Evolutionary conservation across 2,329 filamentous ascomycete species (phyloP).

Genomic region (Colletotrichum salicis): DNA sequence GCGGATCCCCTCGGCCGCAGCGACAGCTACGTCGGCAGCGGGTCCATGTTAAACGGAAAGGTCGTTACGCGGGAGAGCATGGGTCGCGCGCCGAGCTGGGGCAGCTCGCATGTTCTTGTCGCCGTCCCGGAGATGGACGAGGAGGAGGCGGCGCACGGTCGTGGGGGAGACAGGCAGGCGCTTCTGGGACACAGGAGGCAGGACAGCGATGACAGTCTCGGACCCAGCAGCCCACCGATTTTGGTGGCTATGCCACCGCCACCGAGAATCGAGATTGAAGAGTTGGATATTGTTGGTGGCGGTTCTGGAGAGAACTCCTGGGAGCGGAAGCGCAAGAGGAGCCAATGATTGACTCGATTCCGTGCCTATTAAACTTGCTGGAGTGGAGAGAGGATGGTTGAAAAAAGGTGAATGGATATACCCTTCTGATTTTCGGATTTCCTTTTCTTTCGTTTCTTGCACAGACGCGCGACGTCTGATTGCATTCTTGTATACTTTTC

Average conservation of each 20-base stretch:
- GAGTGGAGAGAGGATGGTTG: neutral
- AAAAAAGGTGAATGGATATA: slow-evolving; percentile 19
- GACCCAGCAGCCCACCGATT: neutral
- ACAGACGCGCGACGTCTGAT: neutral
- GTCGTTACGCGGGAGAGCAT: slow-evolving; percentile 38
- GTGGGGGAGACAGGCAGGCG: slow-evolving; percentile 42
- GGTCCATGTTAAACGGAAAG: slow-evolving; percentile 34
- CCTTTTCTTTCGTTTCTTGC: neutral
- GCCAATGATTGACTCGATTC: neutral
- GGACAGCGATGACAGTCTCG: slow-evolving; percentile 18
- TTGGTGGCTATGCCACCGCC: neutral
- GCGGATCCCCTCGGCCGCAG: slow-evolving; percentile 36
- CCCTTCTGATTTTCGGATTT: slow-evolving; percentile 21
- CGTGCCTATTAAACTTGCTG: neutral
- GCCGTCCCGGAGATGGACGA: slow-evolving; percentile 53
- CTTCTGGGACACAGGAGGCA: slow-evolving; percentile 40
- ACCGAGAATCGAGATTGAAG: slow-evolving; percentile 35
- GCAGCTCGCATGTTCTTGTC: slow-evolving; percentile 50
- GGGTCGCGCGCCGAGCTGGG: slow-evolving; percentile 48
- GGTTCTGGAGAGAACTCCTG: slow-evolving; percentile 40
- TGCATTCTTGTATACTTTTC: neutral
- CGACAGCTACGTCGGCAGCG: slow-evolving; percentile 41
- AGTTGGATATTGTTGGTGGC: slow-evolving; percentile 38
- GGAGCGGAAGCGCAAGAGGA: slow-evolving; percentile 42
- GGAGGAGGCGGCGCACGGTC: slow-evolving; percentile 36